Percentiles rank a stretch among this genome's conserved stretches.
These are phyloP conservation scores for Rhizopus stolonifer DNA, from an alignment of 371 early-diverging fungal species.

Conservation along the genomic window DNA sequence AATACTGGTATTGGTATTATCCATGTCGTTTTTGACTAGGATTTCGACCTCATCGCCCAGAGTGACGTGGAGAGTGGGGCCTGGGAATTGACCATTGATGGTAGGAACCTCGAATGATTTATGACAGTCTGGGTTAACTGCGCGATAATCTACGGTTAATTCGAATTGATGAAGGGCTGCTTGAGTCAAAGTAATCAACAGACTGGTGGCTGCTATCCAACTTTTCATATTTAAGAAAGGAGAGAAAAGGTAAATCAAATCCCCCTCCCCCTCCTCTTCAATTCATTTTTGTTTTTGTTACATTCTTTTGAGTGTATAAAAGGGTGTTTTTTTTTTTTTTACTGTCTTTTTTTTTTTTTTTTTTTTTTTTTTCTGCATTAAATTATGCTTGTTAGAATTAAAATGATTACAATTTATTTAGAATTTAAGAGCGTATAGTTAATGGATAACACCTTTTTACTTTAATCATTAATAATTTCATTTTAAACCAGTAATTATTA, in stretches of 20 bases:
- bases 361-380: neutral
- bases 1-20: constrained; percentile 17
- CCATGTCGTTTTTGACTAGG: constrained; percentile 34
- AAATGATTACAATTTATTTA: too few relatives aligned
- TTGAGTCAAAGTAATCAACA: constrained; percentile 5
- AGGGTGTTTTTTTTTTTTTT: constrained; percentile 2
- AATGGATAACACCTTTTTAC: too few relatives aligned
- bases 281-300: too few relatives aligned
- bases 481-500: neutral
- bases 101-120: constrained; percentile 12
- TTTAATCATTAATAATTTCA: neutral
- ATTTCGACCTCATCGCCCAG: constrained; percentile 44
- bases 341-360: neutral
- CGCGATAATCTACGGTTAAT: constrained; percentile 3
- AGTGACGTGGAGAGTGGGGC: constrained; percentile 39
- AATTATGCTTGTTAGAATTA: too few relatives aligned
- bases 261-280: too few relatives aligned
- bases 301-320: neutral
- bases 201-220: neutral
- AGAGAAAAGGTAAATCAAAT: neutral
- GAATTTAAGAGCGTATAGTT: too few relatives aligned
- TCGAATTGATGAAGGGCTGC: constrained; percentile 15
- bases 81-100: constrained; percentile 54
- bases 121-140: constrained; percentile 39
- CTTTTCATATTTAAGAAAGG: neutral